These are phyloP conservation scores for Phenoliferia sp. DNA, from an alignment of 1,284 basidiomycete genomes.

Conservation along the genomic window DNA sequence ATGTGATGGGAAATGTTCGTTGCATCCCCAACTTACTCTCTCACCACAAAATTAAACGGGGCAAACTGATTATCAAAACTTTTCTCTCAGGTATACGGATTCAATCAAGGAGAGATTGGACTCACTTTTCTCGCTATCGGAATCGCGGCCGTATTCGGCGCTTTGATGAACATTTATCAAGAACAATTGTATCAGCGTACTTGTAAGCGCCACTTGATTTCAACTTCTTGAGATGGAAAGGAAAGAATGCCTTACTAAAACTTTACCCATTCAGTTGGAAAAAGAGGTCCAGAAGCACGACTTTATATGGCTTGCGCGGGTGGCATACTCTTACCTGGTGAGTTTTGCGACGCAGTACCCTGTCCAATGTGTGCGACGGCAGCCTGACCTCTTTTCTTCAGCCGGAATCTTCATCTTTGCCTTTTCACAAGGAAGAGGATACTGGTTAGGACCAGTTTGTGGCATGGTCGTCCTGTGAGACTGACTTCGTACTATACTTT, in stretches of 20 bases:
- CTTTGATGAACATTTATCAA: slow-evolving; percentile 45
- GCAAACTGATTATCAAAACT: background rate
- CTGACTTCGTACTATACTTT: slow-evolving; percentile 1
- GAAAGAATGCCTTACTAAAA: no score
- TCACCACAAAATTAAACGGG: no score
- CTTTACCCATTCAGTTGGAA: no score
- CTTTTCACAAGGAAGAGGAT: slow-evolving; percentile 25
- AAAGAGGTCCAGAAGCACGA: slow-evolving; percentile 65
- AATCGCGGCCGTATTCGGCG: slow-evolving; percentile 22
- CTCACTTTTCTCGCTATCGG: background rate
- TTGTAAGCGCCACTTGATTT: slow-evolving; percentile 38
- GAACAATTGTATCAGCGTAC: slow-evolving; percentile 38
- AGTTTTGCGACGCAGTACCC: background rate
- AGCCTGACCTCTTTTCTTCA: background rate
- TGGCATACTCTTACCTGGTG: slow-evolving; percentile 46
- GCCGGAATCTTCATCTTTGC: slow-evolving; percentile 29
- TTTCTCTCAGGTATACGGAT: background rate
- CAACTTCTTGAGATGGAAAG: background rate
- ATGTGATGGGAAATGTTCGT: background rate
- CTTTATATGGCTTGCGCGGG: slow-evolving; percentile 63
- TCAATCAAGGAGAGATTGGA: background rate
- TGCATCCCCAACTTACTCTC: background rate
- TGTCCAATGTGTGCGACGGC: background rate
- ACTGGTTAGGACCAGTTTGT: slow-evolving; percentile 5
- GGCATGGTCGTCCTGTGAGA: background rate